Conservation (phyloP, 176 grass and related monocot species). For the Zoysia japonica region DNA sequence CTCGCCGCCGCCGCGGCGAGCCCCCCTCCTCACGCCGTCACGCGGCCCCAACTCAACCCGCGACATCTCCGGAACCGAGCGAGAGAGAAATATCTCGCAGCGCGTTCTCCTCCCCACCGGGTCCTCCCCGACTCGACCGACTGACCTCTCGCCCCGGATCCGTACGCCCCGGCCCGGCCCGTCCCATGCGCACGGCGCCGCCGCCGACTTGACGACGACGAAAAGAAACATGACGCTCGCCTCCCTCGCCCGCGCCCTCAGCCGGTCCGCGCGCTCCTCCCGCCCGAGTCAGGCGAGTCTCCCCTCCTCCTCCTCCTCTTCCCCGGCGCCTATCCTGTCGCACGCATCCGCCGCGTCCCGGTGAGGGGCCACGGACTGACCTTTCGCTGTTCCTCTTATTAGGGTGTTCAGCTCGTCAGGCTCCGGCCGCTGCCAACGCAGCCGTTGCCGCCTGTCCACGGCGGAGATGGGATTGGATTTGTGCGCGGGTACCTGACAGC, state of each 20-base stretch:
- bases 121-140: background rate
- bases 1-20: constrained; percentile 46
- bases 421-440: constrained; percentile 26
- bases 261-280: constrained; percentile 64
- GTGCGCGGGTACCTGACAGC: constrained; percentile 66
- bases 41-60: background rate
- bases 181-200: constrained; percentile 32
- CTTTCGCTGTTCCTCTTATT: background rate
- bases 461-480: constrained; percentile 45
- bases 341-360: background rate
- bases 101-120: background rate
- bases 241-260: constrained; percentile 63
- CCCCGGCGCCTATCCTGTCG: no score
- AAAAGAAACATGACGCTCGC: constrained; percentile 59
- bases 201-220: constrained; percentile 13
- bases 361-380: constrained; percentile 21
- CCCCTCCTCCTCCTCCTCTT: background rate
- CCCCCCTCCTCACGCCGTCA: background rate
- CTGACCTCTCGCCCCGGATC: constrained; percentile 30
- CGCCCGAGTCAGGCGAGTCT: constrained; percentile 46
- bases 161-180: constrained; percentile 2
- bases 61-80: background rate
- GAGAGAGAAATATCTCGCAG: background rate
- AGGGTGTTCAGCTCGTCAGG: constrained; percentile 56
- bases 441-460: background rate